Evolutionary conservation across 2,329 filamentous ascomycete species (phyloP), one percentile per base, ranked within the genome.

Genomic region (Alternaria incomplexa): DNA sequence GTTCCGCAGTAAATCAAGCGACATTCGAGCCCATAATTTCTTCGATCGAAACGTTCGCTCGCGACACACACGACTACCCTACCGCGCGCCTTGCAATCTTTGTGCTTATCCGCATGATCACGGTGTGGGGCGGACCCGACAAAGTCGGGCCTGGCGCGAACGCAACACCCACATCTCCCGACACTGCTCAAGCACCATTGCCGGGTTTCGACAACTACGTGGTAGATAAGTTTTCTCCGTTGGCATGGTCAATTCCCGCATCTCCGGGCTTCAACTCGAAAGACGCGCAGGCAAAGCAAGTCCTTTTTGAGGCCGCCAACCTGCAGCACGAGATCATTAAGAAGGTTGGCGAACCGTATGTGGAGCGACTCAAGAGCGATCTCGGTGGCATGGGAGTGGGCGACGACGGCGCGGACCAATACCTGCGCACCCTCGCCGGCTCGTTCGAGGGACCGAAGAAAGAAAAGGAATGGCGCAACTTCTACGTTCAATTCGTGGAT

Each of bases 201-300:
- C 92, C 94, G 3, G 95, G 96, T 7, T 99, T 99, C 77, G 93
- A 97, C 71, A 87, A 88, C 60, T 98, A 97, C 81, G 91, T 97
- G 81, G 91, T 98, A 62, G 89, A 92, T 46, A 88, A 91, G 22
- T 97, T 99, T 82, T 95, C 97, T 62, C 88, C 92, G 0, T 86
- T 96, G 8, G 94, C 92, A 78, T 99, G 96, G 96, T 91, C 92
- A 44, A 89, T 98, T 7, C 88, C 97, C 36, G 89, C 88, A 43
- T 91, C 94, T 47, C 85, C 91, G 6, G 86, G 86, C 20, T 97
- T 98, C 85, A 91, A 91, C 67, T 89, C 93, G 1, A 89, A 90
- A 66, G 96, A 99, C 77, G 93, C 94, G 2, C 93, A 97, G 82
- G 92, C 92, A 32, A 92, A 91, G 77, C 91, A 94, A 79, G 92